Conservation (phyloP, 768 basidiomycete species). For the Amanita rubescens region DNA sequence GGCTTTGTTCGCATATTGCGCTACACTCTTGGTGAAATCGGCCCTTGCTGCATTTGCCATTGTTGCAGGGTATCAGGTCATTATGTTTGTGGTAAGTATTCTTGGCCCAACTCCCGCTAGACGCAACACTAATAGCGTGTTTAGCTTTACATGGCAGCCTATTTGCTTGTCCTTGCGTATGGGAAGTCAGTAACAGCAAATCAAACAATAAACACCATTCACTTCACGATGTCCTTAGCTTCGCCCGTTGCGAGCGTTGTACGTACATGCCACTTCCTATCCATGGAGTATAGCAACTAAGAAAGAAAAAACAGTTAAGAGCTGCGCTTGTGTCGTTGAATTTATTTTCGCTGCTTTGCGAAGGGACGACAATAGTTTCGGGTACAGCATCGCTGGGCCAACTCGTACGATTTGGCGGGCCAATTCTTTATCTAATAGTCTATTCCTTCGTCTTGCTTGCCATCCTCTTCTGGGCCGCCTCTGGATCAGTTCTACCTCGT, state of each 20-base stretch:
- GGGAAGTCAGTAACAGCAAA: slow-evolving; percentile 50
- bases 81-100: slow-evolving; percentile 59
- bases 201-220: slow-evolving; percentile 52
- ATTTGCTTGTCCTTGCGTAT: slow-evolving; percentile 69
- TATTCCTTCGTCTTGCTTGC: slow-evolving; percentile 51
- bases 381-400: slow-evolving; percentile 35
- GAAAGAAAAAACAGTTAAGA: slow-evolving; percentile 39
- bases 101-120: background rate
- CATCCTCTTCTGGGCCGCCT: slow-evolving; percentile 66
- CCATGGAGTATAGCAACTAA: slow-evolving; percentile 1
- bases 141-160: slow-evolving; percentile 58
- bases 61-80: slow-evolving; percentile 64
- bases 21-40: slow-evolving; percentile 52
- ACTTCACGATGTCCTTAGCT: slow-evolving; percentile 61
- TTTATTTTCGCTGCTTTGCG: slow-evolving; percentile 66
- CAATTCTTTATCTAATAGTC: slow-evolving; percentile 64
- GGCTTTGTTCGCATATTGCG: slow-evolving; percentile 62
- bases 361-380: slow-evolving; percentile 42
- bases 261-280: slow-evolving; percentile 23
- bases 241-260: slow-evolving; percentile 68
- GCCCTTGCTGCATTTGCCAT: slow-evolving; percentile 69
- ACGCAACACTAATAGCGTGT: background rate
- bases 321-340: slow-evolving; percentile 72
- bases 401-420: slow-evolving; percentile 62
- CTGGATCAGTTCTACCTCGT: slow-evolving; percentile 49